Percentiles rank a stretch among this genome's conserved stretches.
These are phyloP conservation scores for Rhodotorula paludigena DNA, from an alignment of 768 basidiomycete genomes.

Conservation along the genomic window DNA sequence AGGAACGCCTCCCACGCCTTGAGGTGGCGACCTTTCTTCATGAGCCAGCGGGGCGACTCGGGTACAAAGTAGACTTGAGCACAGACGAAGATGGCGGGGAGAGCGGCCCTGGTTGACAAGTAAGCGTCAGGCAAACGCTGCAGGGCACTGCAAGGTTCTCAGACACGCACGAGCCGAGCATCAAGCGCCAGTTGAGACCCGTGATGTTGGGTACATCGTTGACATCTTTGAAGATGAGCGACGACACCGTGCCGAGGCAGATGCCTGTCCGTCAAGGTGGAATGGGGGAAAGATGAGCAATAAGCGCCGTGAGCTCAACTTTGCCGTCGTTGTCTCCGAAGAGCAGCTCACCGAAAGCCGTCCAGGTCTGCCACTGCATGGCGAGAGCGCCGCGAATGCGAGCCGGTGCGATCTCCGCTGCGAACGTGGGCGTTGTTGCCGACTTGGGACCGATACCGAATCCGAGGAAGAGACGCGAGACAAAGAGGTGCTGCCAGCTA, in stretches of 20 bases:
- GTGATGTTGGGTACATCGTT: conserved; percentile 26
- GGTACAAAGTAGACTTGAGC: conserved; percentile 59
- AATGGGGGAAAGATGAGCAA: conserved; percentile 39
- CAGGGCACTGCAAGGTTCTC: too few relatives aligned
- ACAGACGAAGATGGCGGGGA: conserved; percentile 52
- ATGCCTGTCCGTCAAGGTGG: conserved; percentile 3
- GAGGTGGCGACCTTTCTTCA: conserved; percentile 47
- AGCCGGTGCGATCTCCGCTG: conserved; percentile 74
- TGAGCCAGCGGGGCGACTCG: conserved; percentile 45
- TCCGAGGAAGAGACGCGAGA: conserved; percentile 41
- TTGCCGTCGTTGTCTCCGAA: too few relatives aligned
- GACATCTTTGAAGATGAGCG: conserved; percentile 25
- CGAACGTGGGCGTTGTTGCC: conserved; percentile 59
- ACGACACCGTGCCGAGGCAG: conserved; percentile 32
- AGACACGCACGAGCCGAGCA: not conserved
- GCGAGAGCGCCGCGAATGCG: conserved; percentile 70
- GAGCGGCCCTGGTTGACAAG: conserved; percentile 40
- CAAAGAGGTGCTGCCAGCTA: conserved; percentile 59
- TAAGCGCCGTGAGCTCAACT: too few relatives aligned
- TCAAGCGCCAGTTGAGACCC: conserved; percentile 31
- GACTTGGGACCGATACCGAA: conserved; percentile 44
- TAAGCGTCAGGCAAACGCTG: not conserved
- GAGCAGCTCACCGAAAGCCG: conserved; percentile 45
- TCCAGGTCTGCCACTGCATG: conserved; percentile 71
- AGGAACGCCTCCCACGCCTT: conserved; percentile 48